Conservation (phyloP, 371 early-diverging fungal genomes). For the Mortierella polycephala region DNA sequence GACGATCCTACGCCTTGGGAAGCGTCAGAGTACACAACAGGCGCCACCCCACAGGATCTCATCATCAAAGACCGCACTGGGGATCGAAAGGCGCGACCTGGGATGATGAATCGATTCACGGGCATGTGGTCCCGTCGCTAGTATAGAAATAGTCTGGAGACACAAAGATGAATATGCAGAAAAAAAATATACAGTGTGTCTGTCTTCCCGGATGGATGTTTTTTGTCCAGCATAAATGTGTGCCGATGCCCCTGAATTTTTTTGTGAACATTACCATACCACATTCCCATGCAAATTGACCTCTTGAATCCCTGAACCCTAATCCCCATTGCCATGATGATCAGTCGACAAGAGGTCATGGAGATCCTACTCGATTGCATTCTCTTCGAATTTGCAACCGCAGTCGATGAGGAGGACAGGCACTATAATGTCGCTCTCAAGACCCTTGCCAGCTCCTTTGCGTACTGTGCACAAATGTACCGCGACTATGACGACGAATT, state of each 20-base stretch:
- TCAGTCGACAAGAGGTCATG: background rate
- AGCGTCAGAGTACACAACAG: background rate
- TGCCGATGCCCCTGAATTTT: too few species aligned
- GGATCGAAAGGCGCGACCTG: slow-evolving; percentile 10
- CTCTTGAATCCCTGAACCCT: too few species aligned
- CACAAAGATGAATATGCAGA: too few species aligned
- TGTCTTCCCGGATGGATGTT: too few species aligned
- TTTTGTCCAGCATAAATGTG: too few species aligned
- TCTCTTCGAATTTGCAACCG: background rate
- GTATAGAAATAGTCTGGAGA: background rate
- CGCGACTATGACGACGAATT: background rate
- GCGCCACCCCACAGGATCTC: too few species aligned
- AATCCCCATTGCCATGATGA: background rate
- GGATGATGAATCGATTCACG: slow-evolving; percentile 41
- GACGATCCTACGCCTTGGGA: background rate
- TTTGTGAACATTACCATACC: too few species aligned
- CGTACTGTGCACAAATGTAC: background rate
- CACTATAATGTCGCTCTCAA: background rate
- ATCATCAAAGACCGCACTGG: background rate
- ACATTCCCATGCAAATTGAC: too few species aligned
- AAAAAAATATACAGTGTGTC: too few species aligned
- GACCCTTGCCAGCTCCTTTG: background rate
- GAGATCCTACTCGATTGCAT: background rate
- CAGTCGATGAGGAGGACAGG: background rate
- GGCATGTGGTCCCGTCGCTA: slow-evolving; percentile 50